Evolutionary conservation across 306 rosid genomes (phyloP).

Genomic region (Trichosanthes cucumerina): DNA sequence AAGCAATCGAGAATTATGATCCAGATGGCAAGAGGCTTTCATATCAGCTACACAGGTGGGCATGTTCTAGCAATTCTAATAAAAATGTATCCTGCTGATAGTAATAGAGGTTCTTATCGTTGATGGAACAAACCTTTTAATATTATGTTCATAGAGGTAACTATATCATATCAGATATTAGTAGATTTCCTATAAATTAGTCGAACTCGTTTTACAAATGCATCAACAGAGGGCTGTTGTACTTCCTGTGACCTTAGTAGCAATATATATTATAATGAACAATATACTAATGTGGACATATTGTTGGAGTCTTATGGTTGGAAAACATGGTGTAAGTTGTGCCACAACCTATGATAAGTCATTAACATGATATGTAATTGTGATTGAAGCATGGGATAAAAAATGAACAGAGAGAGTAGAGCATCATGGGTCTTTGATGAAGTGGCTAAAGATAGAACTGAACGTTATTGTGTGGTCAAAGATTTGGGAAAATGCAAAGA

Average conservation of each 20-base stretch:
- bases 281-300: neutral
- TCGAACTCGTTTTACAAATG: neutral
- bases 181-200: neutral
- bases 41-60: conserved; percentile 72
- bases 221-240: neutral
- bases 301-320: neutral
- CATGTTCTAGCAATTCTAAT: neutral
- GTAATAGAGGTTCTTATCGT: neutral
- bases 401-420: neutral
- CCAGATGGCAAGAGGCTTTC: conserved; percentile 80
- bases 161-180: neutral
- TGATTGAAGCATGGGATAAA: neutral
- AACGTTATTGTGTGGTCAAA: neutral
- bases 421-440: neutral
- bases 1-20: conserved; percentile 88
- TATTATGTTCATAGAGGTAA: neutral
- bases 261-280: neutral
- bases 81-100: neutral
- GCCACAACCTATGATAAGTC: neutral
- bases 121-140: neutral
- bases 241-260: neutral
- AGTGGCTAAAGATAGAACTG: neutral
- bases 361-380: neutral
- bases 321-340: neutral
- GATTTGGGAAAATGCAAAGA: neutral